Conservation (phyloP, 441 rosid species). For the Sinapis alba region DNA sequence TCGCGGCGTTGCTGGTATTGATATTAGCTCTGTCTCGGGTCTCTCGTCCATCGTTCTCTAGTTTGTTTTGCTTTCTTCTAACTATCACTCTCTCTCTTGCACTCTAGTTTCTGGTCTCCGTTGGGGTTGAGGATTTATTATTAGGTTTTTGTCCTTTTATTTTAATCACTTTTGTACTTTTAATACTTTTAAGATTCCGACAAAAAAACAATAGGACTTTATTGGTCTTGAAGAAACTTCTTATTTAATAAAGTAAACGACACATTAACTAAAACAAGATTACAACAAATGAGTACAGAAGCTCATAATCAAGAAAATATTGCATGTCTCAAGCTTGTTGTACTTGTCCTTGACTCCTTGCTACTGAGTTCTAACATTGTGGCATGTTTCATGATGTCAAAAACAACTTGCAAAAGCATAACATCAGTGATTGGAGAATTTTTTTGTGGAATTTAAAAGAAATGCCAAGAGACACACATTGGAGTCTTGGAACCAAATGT, state of each 20-base stretch:
- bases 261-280: neutral
- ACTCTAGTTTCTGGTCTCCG: slow-evolving; percentile 1
- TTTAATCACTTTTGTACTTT: neutral
- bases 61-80: neutral
- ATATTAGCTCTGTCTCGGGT: slow-evolving; percentile 93
- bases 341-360: neutral
- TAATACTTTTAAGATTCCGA: neutral
- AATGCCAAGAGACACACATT: neutral
- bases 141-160: neutral
- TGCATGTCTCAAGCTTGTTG: slow-evolving; percentile 7
- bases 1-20: slow-evolving; percentile 93
- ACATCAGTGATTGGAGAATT: neutral
- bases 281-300: neutral
- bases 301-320: slow-evolving; percentile 3
- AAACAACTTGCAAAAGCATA: neutral
- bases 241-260: slow-evolving; percentile 5
- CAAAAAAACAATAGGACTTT: slow-evolving; percentile 1
- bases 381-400: slow-evolving; percentile 1
- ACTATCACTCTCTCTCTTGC: slow-evolving; percentile 4
- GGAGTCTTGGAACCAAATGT: neutral
- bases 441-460: neutral
- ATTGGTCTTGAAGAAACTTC: neutral
- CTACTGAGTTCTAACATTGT: neutral
- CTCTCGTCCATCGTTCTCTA: slow-evolving; percentile 65
- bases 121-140: slow-evolving; percentile 8